phyloP scores from a whole-genome alignment of 2,329 filamentous ascomycete genomes.

The Sclerotinia spermophila region DNA sequence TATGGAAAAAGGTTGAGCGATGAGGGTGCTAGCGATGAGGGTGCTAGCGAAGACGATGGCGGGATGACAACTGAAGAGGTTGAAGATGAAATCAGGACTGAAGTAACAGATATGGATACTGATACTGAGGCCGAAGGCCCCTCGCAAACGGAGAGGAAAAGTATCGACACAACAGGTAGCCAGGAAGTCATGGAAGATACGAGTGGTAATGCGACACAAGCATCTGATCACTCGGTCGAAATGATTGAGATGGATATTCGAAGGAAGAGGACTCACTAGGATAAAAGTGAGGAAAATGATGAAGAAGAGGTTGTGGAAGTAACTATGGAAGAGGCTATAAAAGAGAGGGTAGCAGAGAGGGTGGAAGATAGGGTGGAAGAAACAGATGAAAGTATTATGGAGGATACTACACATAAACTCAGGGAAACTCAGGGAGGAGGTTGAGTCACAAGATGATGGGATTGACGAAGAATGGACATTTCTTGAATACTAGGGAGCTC shows the following conservation, averaged over 20 bases:
- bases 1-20: too few relatives aligned
- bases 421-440: not conserved
- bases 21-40: too few relatives aligned
- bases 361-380: not conserved
- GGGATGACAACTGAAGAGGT: too few relatives aligned
- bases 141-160: not conserved
- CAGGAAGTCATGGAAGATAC: not conserved
- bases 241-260: not conserved
- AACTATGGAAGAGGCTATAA: too few relatives aligned
- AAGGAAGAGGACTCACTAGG: fast-evolving
- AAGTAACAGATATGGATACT: not conserved
- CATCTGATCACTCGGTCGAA: not conserved
- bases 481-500: not conserved
- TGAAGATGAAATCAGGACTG: not conserved
- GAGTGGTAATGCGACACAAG: too few relatives aligned
- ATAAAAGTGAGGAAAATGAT: too few relatives aligned
- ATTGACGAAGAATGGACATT: not conserved
- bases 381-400: not conserved
- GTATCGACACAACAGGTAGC: not conserved
- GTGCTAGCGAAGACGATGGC: too few relatives aligned
- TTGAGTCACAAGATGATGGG: fast-evolving
- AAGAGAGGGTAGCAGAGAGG: too few relatives aligned
- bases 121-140: not conserved
- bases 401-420: not conserved
- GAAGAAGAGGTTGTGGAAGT: too few relatives aligned